Evolutionary conservation across 108 stramenopile genomes (phyloP).

Genomic region (Aureococcus anophagefferens): DNA sequence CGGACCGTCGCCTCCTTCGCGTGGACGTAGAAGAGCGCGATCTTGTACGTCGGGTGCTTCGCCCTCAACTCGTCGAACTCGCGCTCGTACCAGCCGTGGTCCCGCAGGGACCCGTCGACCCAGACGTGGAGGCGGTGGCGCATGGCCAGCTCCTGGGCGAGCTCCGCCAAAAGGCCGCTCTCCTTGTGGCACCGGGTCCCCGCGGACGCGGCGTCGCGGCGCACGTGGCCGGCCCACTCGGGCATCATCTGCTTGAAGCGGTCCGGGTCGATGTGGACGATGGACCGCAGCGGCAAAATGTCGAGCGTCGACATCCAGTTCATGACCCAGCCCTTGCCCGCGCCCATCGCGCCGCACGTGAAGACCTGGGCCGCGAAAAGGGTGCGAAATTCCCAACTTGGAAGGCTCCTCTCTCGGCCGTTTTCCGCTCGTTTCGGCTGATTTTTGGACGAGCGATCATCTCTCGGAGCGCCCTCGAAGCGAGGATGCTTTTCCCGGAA

Average conservation of each 20-base stretch:
- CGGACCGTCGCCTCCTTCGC: conserved; percentile 43
- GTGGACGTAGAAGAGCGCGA: conserved; percentile 64
- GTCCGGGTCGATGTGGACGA: conserved; percentile 43
- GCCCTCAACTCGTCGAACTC: conserved; percentile 55
- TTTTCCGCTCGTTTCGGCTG: too few relatives aligned
- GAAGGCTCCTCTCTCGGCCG: too few relatives aligned
- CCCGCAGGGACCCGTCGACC: conserved; percentile 68
- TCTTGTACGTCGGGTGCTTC: conserved; percentile 55
- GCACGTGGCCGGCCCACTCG: conserved; percentile 36
- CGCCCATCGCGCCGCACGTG: conserved; percentile 47
- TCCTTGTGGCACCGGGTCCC: conserved; percentile 65
- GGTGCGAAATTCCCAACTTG: too few relatives aligned
- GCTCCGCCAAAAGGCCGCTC: conserved; percentile 39
- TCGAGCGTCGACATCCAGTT: conserved; percentile 37
- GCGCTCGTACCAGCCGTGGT: conserved; percentile 59
- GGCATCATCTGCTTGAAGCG: conserved; percentile 40
- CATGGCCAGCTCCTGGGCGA: conserved; percentile 49
- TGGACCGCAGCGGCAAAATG: conserved; percentile 27
- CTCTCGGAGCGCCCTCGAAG: too few relatives aligned
- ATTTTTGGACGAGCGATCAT: too few relatives aligned
- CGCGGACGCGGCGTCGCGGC: conserved; percentile 12
- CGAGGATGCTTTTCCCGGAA: too few relatives aligned
- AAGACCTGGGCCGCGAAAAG: too few relatives aligned
- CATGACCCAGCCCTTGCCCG: conserved; percentile 42
- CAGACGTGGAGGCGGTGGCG: conserved; percentile 62